Evolutionary conservation across 73 alveolate genomes (phyloP).

Genomic region (Paramecium pentaurelia): DNA sequence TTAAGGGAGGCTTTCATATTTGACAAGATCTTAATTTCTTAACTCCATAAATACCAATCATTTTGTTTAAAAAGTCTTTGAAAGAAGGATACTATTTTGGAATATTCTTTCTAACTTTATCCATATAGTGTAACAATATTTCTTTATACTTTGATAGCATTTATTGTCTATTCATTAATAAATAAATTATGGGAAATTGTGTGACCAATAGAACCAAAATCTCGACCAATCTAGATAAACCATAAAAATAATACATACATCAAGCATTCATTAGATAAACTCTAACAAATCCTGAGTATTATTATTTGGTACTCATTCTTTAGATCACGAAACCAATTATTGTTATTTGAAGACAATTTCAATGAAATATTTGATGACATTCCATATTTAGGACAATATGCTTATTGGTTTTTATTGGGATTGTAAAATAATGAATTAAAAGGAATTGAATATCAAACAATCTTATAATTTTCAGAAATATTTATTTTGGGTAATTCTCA

Average conservation of each 20-base stretch:
- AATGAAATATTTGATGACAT: background rate
- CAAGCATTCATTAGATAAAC: background rate
- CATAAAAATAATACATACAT: background rate
- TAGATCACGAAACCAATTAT: background rate
- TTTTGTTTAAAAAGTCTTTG: slow-evolving; percentile 46
- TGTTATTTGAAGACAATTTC: background rate
- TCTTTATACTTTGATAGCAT: background rate
- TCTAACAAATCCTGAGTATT: background rate
- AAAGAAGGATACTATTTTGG: slow-evolving; percentile 49
- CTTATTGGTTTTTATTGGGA: background rate
- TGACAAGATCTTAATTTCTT: slow-evolving; percentile 7
- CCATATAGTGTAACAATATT: background rate
- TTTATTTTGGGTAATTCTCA: slow-evolving; percentile 2
- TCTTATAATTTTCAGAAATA: background rate
- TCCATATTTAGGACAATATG: background rate
- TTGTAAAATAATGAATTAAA: background rate
- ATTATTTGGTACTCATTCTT: background rate
- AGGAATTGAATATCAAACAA: background rate
- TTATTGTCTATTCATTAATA: background rate
- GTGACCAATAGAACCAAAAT: background rate
- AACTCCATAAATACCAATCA: slow-evolving; percentile 34
- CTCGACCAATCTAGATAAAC: background rate
- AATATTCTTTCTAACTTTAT: slow-evolving; percentile 42
- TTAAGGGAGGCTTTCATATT: background rate
- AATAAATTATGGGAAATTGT: slow-evolving; percentile 37